phyloP scores from a whole-genome alignment of 2,329 filamentous ascomycete species.

The Pseudogymnoascus pannorum region DNA sequence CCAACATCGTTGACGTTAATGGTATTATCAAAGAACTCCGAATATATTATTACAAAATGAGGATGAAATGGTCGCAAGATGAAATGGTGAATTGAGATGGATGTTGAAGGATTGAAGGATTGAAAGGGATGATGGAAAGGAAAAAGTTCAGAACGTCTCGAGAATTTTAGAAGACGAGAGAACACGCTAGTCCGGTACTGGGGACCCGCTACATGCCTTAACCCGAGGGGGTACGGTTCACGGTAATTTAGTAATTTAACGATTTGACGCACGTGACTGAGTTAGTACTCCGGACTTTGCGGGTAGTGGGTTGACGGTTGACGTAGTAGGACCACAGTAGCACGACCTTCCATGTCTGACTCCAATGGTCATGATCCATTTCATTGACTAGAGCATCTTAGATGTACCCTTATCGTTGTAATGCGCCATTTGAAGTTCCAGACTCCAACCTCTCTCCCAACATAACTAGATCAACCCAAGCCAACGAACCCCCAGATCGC shows the following conservation, averaged over 20 bases:
- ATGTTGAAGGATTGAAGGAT: conserved; percentile 13
- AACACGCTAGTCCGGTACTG: conserved; percentile 9
- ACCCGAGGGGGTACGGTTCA: not conserved
- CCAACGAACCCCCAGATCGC: not conserved
- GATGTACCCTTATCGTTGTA: conserved; percentile 4
- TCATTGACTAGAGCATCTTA: conserved; percentile 6
- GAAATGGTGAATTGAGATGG: conserved; percentile 14
- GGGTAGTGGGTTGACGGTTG: conserved; percentile 2
- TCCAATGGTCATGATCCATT: conserved; percentile 6
- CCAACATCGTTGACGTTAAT: conserved; percentile 53
- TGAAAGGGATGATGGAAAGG: conserved; percentile 11
- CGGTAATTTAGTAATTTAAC: not conserved
- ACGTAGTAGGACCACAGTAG: conserved; percentile 6
- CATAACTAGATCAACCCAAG: not conserved
- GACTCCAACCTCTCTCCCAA: not conserved
- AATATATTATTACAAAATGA: conserved; percentile 8
- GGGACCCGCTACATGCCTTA: not conserved
- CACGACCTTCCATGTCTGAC: conserved; percentile 5
- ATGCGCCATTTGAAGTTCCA: conserved; percentile 5
- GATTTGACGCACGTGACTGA: not conserved
- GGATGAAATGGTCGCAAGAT: conserved; percentile 16
- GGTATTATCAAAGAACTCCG: conserved; percentile 15
- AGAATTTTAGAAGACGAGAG: conserved; percentile 17
- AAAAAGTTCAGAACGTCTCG: conserved; percentile 15
- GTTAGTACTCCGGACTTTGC: not conserved